These are phyloP conservation scores for Kingdonia uniflora DNA, from an alignment of 164 flowering plant species.

Conservation along the genomic window DNA sequence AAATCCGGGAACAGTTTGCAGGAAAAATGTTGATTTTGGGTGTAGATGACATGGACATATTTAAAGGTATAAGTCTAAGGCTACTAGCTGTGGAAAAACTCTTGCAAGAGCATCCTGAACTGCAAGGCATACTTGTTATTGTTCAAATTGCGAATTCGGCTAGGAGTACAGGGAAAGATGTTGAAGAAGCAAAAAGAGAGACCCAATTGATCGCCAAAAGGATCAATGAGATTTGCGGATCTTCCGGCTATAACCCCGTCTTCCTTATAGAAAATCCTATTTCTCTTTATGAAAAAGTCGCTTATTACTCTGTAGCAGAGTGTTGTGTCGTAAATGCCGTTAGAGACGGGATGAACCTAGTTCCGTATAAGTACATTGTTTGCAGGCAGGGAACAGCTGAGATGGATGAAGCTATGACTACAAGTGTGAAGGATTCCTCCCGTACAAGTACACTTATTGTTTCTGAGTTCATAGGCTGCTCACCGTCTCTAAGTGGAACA, in stretches of 20 bases:
- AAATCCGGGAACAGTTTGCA: conserved; percentile 34
- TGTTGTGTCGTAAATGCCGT: conserved; percentile 70
- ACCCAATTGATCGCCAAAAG: conserved; percentile 40
- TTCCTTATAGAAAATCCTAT: conserved; percentile 50
- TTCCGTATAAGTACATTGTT: conserved; percentile 60
- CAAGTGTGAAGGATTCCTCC: conserved; percentile 18
- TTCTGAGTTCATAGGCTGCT: conserved; percentile 69
- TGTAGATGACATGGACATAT: conserved; percentile 72
- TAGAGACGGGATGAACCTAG: conserved; percentile 80
- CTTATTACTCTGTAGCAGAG: conserved; percentile 60
- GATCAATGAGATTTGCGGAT: conserved; percentile 51
- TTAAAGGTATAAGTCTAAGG: conserved; percentile 62
- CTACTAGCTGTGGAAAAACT: conserved; percentile 53
- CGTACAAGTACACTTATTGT: conserved; percentile 61
- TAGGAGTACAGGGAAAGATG: conserved; percentile 63
- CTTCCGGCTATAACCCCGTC: conserved; percentile 36
- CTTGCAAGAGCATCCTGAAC: conserved; percentile 27
- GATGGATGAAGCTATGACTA: conserved; percentile 34
- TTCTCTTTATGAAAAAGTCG: conserved; percentile 49
- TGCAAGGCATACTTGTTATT: conserved; percentile 41
- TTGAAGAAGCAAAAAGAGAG: conserved; percentile 50
- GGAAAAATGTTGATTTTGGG: conserved; percentile 55
- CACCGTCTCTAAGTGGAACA: conserved; percentile 75
- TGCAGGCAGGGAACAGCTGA: conserved; percentile 51
- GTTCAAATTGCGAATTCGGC: conserved; percentile 72